phyloP scores from a whole-genome alignment of 768 basidiomycete species.

The Clavaria fumosa region DNA sequence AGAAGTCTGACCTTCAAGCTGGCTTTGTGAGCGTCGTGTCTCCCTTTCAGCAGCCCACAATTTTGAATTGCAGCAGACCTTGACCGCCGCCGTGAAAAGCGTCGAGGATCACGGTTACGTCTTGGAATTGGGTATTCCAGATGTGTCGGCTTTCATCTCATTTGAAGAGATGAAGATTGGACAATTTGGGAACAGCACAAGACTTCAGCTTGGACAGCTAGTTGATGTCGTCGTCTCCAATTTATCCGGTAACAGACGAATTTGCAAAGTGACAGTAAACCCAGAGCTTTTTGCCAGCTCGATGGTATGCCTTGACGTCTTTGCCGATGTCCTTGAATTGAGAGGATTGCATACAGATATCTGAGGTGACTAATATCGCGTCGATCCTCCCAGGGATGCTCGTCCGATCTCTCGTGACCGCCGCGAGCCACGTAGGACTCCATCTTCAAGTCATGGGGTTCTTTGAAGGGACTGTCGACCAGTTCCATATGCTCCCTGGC shows the following conservation, averaged over 20 bases:
- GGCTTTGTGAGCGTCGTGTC: constrained; percentile 53
- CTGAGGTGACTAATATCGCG: constrained; percentile 62
- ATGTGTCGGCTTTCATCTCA: constrained; percentile 71
- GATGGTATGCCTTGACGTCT: constrained; percentile 28
- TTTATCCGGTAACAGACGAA: constrained; percentile 63
- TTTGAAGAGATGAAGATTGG: constrained; percentile 51
- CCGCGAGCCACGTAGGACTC: constrained; percentile 54
- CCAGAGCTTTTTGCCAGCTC: constrained; percentile 31
- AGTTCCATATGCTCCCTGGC: constrained; percentile 50
- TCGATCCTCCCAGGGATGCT: constrained; percentile 80
- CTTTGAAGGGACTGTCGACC: constrained; percentile 82
- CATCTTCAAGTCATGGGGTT: constrained; percentile 84
- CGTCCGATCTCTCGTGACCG: constrained; percentile 71
- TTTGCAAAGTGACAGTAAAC: constrained; percentile 53
- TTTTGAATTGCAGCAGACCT: constrained; percentile 31
- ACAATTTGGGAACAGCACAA: constrained; percentile 13
- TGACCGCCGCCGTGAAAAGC: constrained; percentile 65
- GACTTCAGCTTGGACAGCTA: constrained; percentile 49
- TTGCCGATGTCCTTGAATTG: constrained; percentile 2
- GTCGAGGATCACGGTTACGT: constrained; percentile 93
- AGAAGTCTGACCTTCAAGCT: constrained; percentile 55
- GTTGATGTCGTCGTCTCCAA: constrained; percentile 52
- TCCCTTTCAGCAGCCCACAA: constrained; percentile 1
- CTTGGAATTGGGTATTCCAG: constrained; percentile 67
- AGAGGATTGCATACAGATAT: constrained; percentile 28